Base-by-base conservation (phyloP, 2,329 filamentous ascomycete species). In the Penicillium sp. region DNA sequence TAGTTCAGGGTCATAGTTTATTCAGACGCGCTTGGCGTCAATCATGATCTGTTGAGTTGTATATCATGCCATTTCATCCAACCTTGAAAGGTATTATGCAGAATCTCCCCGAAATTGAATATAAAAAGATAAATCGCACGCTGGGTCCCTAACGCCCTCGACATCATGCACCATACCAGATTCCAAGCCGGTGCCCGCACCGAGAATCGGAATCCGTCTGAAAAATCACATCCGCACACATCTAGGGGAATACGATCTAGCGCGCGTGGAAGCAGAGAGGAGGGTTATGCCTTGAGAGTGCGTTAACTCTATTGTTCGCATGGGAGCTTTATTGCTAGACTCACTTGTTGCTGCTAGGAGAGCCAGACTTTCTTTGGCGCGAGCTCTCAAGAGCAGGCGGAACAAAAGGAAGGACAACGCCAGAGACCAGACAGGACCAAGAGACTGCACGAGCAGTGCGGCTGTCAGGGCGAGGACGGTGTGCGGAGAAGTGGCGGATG, bases 301-400 rank as follows among this genome's bases (percentile, higher is more conserved):
- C n/a, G 43, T 56, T 45, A 51, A 46, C 38, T n/a, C 32, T 40
- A 14, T 10, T 26, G 24, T 26, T 39, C 8, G 13, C 36, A 26
- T 18, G 40, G 18, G 16, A 29, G 14, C 8, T 11, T 31, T 11
- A 22, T 11, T n/a, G 10, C 16, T 18, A 28, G 31, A 57, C 63
- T 59, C 60, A 71, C 65, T 69, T 70, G 46, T 62, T 66, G 37
- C 62, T 60, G 52, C 66, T 66, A 11, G 68, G 62, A 39, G 64
- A 67, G 27, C 66, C 67, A 10, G 60, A 60, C 35, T 64, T 69
- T 51, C 62, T 65, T 51, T 72, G 67, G 27, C 69, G 64, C 27
- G 69, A 71, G 49, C 71, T 73, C 50, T 74, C 71, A 9, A 74
- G 60, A 4, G 72, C 72, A 6, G 72, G 72, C 23, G 72, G 72